Conservation (phyloP, 2,329 filamentous ascomycete species). For the Penicillium sp. region DNA sequence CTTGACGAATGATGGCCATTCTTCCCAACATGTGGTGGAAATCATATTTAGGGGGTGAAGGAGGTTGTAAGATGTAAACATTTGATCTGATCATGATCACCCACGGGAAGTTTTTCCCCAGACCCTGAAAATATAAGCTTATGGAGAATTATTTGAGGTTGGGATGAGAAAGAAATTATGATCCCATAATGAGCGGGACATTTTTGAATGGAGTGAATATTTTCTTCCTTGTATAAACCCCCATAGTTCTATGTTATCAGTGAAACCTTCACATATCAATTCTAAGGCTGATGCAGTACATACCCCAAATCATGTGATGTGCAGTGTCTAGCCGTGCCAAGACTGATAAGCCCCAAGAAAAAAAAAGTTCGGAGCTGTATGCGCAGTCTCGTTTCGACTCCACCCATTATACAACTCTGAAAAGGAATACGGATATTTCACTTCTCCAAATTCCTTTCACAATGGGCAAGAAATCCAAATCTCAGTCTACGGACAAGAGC, state of each 20-base stretch:
- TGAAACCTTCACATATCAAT: neutral
- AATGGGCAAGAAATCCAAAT: constrained; percentile 39
- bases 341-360: constrained; percentile 26
- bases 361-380: constrained; percentile 27
- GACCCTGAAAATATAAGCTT: neutral
- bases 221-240: neutral
- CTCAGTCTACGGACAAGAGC: constrained; percentile 26
- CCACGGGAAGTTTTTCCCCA: neutral
- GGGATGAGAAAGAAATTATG: neutral
- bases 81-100: neutral
- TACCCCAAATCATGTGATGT: constrained; percentile 19
- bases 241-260: neutral
- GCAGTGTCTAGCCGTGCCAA: constrained; percentile 15
- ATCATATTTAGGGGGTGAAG: neutral
- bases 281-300: neutral
- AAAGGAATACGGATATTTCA: neutral
- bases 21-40: neutral
- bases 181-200: neutral
- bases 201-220: neutral
- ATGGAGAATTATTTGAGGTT: neutral
- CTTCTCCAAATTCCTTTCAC: constrained; percentile 7
- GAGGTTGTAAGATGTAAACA: neutral
- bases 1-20: neutral
- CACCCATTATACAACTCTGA: constrained; percentile 3
- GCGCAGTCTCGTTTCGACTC: constrained; percentile 10